phyloP scores from a whole-genome alignment of 495 filamentous ascomycete genomes.

The Penicillium samsonianum region DNA sequence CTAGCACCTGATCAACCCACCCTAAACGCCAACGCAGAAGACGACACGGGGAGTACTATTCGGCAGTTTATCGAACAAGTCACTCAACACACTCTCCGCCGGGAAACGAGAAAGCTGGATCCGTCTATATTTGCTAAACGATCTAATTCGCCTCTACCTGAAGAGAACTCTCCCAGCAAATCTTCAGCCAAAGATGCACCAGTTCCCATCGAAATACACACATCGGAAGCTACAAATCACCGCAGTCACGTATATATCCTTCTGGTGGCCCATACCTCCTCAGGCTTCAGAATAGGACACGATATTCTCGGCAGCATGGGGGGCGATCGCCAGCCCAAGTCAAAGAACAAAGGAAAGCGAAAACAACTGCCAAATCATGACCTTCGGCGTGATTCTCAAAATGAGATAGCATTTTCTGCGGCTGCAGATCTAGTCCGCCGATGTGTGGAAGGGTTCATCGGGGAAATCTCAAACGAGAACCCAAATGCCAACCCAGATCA shows the following conservation, averaged over 20 bases:
- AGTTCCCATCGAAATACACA: slow-evolving; percentile 48
- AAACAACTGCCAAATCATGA: not conserved
- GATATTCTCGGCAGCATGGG: slow-evolving; percentile 54
- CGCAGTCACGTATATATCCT: slow-evolving; percentile 68
- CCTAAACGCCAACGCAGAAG: not conserved
- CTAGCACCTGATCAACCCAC: slow-evolving; percentile 45
- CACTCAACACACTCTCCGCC: slow-evolving; percentile 14
- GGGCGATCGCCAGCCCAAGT: slow-evolving; percentile 1
- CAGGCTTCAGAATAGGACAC: slow-evolving; percentile 62
- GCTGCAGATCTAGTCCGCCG: slow-evolving; percentile 38
- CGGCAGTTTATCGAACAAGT: slow-evolving; percentile 17
- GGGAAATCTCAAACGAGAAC: slow-evolving; percentile 49
- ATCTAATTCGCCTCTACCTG: not conserved
- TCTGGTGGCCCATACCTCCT: slow-evolving; percentile 67
- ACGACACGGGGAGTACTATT: slow-evolving; percentile 10
- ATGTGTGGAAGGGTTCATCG: slow-evolving; percentile 59
- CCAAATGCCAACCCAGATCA: not conserved
- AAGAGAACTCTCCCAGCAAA: not conserved
- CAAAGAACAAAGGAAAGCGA: slow-evolving; percentile 9
- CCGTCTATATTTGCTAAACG: slow-evolving; percentile 14
- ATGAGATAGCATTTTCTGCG: slow-evolving; percentile 3
- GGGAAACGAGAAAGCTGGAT: slow-evolving; percentile 10
- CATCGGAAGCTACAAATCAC: slow-evolving; percentile 58
- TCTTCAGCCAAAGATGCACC: slow-evolving; percentile 11
- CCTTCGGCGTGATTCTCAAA: not conserved